Evolutionary conservation across 192 early-diverging fungal species (phyloP).

Genomic region (Spizellomyces sp.): DNA sequence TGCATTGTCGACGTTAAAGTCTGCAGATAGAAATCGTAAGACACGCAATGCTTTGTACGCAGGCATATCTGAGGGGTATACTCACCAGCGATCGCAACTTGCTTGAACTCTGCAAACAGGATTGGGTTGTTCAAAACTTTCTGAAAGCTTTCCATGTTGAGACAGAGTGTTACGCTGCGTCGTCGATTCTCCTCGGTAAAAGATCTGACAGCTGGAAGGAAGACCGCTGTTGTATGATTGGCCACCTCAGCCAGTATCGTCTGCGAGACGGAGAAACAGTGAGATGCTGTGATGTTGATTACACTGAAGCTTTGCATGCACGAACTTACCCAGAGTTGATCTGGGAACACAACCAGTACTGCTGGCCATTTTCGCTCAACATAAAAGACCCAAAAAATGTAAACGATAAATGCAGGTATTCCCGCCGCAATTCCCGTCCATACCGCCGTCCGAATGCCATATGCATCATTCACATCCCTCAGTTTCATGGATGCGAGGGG

Average conservation of each 20-base stretch:
- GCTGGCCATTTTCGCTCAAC: constrained; percentile 2
- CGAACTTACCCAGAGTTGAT: constrained; percentile 1
- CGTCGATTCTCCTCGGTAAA: not conserved
- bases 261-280: not conserved
- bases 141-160: constrained; percentile 12
- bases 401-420: not conserved
- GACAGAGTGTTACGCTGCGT: not conserved
- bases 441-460: not conserved
- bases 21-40: not conserved
- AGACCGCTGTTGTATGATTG: constrained; percentile 8
- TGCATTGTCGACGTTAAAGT: constrained; percentile 13
- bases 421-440: not conserved
- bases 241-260: not conserved
- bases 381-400: constrained; percentile 11
- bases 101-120: constrained; percentile 14
- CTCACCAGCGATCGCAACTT: constrained; percentile 7
- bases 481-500: constrained; percentile 5
- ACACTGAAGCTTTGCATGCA: not conserved
- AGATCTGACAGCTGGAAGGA: not conserved
- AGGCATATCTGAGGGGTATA: too few relatives aligned
- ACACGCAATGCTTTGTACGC: too few relatives aligned
- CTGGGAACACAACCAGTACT: constrained; percentile 6
- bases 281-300: not conserved
- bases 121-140: constrained; percentile 2
- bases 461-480: constrained; percentile 3